These are phyloP conservation scores for Gaultheria prostrata DNA, from an alignment of 148 eudicot genomes.

Conservation along the genomic window DNA sequence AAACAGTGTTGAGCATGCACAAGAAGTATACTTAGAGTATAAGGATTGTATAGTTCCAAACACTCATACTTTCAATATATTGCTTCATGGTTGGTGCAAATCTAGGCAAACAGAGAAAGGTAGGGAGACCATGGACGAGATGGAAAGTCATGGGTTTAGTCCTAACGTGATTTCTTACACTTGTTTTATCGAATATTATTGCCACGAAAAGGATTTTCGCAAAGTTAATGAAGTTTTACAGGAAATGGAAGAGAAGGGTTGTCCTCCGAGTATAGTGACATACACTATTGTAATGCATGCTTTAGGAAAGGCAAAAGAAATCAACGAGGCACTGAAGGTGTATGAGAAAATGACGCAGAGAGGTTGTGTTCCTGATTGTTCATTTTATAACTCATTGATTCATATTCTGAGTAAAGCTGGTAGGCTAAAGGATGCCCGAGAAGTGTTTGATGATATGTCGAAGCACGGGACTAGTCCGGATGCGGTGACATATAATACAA, in stretches of 20 bases:
- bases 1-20: conserved; percentile 67
- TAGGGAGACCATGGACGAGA: conserved; percentile 40
- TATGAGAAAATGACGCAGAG: conserved; percentile 60
- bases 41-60: conserved; percentile 46
- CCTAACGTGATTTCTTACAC: conserved; percentile 65
- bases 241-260: conserved; percentile 63
- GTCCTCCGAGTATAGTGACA: conserved; percentile 64
- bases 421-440: conserved; percentile 67
- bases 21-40: conserved; percentile 48
- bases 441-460: conserved; percentile 65
- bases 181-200: conserved; percentile 53
- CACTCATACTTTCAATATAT: conserved; percentile 46
- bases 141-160: conserved; percentile 52
- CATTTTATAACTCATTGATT: conserved; percentile 62
- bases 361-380: conserved; percentile 58
- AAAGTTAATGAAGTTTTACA: conserved; percentile 56
- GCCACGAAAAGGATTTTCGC: conserved; percentile 60
- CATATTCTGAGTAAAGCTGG: conserved; percentile 46
- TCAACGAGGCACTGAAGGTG: conserved; percentile 47
- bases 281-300: conserved; percentile 74
- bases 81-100: conserved; percentile 88
- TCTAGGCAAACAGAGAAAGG: conserved; percentile 51
- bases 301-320: conserved; percentile 69
- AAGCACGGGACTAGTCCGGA: conserved; percentile 47
- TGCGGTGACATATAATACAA: conserved; percentile 55